phyloP scores from a whole-genome alignment of 345 rosid species.

The Limnanthes douglasii region DNA sequence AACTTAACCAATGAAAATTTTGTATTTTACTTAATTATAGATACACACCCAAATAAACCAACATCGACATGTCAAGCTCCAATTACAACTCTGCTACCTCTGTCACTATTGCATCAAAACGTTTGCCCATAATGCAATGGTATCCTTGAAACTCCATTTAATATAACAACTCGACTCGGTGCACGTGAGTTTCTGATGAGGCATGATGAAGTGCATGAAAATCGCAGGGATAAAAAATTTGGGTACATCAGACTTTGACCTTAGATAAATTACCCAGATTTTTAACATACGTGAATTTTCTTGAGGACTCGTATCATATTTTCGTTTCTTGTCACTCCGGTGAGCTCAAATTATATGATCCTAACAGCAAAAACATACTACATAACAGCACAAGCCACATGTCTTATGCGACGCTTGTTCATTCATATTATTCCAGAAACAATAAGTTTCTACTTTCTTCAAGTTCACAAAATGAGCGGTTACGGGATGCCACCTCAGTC shows the following conservation, averaged over 20 bases:
- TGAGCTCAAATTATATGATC: constrained; percentile 66
- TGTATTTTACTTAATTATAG: no score
- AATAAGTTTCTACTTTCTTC: constrained; percentile 76
- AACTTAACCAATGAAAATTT: no score
- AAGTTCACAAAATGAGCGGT: constrained; percentile 60
- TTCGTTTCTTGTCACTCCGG: constrained; percentile 86
- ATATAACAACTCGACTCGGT: constrained; percentile 79
- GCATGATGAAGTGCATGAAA: constrained; percentile 84
- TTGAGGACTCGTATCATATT: constrained; percentile 63
- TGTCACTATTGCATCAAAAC: constrained; percentile 86
- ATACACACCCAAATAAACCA: constrained; percentile 94
- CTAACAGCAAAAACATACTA: constrained; percentile 46
- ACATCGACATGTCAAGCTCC: constrained; percentile 99
- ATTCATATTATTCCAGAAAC: constrained; percentile 44
- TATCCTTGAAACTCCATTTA: constrained; percentile 77
- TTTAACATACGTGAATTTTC: constrained; percentile 68
- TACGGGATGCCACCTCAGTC: constrained; percentile 77
- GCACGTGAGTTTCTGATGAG: constrained; percentile 61
- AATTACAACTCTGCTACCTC: constrained; percentile 91
- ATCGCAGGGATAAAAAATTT: constrained; percentile 87
- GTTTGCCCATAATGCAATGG: constrained; percentile 93
- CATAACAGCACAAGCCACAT: constrained; percentile 72
- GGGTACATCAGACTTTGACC: constrained; percentile 91
- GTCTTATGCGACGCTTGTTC: constrained; percentile 56
- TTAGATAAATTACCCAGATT: constrained; percentile 80